These are phyloP conservation scores for Thermoascus crustaceus DNA, from an alignment of 2,329 filamentous ascomycete genomes.

Conservation along the genomic window DNA sequence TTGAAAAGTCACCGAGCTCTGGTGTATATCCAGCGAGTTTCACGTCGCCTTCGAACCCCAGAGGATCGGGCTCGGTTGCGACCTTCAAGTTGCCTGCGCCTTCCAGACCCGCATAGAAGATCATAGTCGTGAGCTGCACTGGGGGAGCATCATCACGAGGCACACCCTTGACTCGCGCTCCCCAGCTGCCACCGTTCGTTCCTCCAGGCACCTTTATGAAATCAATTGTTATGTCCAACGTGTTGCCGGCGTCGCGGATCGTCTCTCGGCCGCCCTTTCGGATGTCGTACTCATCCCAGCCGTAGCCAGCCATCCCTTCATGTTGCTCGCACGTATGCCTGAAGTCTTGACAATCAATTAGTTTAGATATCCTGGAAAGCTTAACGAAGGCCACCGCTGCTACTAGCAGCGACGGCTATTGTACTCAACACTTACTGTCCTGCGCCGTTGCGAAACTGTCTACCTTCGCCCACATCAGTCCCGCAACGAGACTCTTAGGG, in stretches of 20 bases:
- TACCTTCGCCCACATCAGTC: conserved; percentile 80
- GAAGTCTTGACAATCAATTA: conserved; percentile 52
- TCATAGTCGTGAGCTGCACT: conserved; percentile 64
- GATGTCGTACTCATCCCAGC: conserved; percentile 95
- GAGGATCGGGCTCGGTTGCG: conserved; percentile 41
- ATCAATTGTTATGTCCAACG: conserved; percentile 81
- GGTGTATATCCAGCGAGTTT: conserved; percentile 61
- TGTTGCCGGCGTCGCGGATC: conserved; percentile 83
- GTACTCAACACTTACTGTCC: conserved; percentile 51
- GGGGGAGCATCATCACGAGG: conserved; percentile 60
- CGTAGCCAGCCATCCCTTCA: conserved; percentile 88
- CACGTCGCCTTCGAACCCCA: conserved; percentile 55
- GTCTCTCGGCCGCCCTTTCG: conserved; percentile 79
- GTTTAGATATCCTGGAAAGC: conserved; percentile 6
- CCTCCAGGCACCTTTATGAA: conserved; percentile 91
- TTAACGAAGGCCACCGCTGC: not conserved
- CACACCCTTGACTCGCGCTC: conserved; percentile 72
- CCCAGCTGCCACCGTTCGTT: conserved; percentile 82
- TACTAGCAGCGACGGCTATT: not conserved
- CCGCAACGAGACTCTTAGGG: conserved; percentile 71
- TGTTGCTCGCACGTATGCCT: conserved; percentile 94
- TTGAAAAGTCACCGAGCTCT: conserved; percentile 68
- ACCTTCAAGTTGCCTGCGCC: conserved; percentile 61
- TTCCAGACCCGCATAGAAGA: conserved; percentile 78
- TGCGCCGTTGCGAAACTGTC: conserved; percentile 71